phyloP scores from a whole-genome alignment of 2,329 filamentous ascomycete genomes.

The Xylariaceae sp. region DNA sequence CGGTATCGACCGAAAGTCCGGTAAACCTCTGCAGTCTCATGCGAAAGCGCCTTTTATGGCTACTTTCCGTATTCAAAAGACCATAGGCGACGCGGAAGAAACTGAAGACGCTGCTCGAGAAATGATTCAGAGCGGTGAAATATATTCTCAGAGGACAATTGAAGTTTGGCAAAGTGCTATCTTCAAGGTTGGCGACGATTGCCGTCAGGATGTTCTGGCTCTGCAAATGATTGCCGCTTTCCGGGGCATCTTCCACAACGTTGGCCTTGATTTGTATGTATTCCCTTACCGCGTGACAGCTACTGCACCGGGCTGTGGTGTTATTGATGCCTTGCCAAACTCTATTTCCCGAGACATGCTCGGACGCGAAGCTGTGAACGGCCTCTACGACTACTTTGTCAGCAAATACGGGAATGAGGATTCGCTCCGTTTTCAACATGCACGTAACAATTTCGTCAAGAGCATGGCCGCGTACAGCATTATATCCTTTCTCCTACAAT shows the following conservation, averaged over 20 bases:
- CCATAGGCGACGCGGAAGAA: constrained; percentile 61
- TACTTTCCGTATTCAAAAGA: constrained; percentile 95
- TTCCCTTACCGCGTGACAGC: constrained; percentile 97
- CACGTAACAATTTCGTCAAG: constrained; percentile 97
- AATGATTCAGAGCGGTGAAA: constrained; percentile 47
- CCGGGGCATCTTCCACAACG: constrained; percentile 92
- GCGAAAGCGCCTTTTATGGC: constrained; percentile 99
- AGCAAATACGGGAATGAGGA: constrained; percentile 98
- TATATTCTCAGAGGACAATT: constrained; percentile 63
- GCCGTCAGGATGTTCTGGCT: constrained; percentile 93
- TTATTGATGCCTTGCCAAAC: constrained; percentile 97
- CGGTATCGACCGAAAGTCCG: constrained; percentile 96
- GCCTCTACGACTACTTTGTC: constrained; percentile 97
- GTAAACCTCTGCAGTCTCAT: constrained; percentile 95
- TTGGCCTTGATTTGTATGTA: constrained; percentile 95
- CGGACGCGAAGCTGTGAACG: constrained; percentile 95
- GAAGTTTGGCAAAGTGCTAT: constrained; percentile 99
- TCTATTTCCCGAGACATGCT: constrained; percentile 99
- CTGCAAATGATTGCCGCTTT: constrained; percentile 98
- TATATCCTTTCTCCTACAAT: constrained; percentile 94
- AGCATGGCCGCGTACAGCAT: constrained; percentile 98
- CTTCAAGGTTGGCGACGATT: constrained; percentile 99
- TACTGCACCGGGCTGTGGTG: constrained; percentile 94
- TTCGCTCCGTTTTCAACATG: constrained; percentile 91
- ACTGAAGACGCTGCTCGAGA: constrained; percentile 60